phyloP scores from a whole-genome alignment of 164 flowering plant genomes.

The Magnolia sinica region DNA sequence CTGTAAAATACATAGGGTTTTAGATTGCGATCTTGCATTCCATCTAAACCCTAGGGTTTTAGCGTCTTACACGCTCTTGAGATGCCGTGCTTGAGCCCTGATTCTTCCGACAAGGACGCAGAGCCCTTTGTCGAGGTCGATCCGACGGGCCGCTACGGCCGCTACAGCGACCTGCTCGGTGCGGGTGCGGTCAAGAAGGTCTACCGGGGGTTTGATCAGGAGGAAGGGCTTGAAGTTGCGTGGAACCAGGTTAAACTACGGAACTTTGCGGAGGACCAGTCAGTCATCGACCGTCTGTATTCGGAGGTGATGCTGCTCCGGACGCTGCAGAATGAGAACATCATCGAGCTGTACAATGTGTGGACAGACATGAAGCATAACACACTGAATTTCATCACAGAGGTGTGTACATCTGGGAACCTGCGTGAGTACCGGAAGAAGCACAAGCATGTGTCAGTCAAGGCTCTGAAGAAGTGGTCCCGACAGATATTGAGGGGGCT shows the following conservation, averaged over 20 bases:
- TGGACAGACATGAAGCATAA: conserved; percentile 45
- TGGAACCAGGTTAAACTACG: conserved; percentile 68
- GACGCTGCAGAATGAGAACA: conserved; percentile 40
- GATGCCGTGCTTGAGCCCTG: conserved; percentile 41
- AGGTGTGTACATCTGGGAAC: conserved; percentile 74
- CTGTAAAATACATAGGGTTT: too few relatives aligned
- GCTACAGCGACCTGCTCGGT: conserved; percentile 66
- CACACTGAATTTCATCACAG: conserved; percentile 73
- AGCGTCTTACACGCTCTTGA: not conserved
- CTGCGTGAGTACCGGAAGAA: conserved; percentile 72
- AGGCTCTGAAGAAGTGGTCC: conserved; percentile 80
- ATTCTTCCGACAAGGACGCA: conserved; percentile 28
- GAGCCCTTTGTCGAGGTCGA: conserved; percentile 72
- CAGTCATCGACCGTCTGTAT: conserved; percentile 40
- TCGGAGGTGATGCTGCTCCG: conserved; percentile 49
- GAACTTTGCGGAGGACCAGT: conserved; percentile 41
- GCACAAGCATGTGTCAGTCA: conserved; percentile 62
- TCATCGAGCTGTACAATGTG: conserved; percentile 42
- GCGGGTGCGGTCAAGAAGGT: conserved; percentile 74
- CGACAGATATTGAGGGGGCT: conserved; percentile 67
- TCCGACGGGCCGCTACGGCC: conserved; percentile 66
- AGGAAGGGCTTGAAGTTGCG: conserved; percentile 84
- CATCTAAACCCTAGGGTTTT: not conserved
- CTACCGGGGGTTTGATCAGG: conserved; percentile 76
- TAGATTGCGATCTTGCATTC: too few relatives aligned